phyloP scores from a whole-genome alignment of 306 rosid genomes.

The Castanopsis chinensis region DNA sequence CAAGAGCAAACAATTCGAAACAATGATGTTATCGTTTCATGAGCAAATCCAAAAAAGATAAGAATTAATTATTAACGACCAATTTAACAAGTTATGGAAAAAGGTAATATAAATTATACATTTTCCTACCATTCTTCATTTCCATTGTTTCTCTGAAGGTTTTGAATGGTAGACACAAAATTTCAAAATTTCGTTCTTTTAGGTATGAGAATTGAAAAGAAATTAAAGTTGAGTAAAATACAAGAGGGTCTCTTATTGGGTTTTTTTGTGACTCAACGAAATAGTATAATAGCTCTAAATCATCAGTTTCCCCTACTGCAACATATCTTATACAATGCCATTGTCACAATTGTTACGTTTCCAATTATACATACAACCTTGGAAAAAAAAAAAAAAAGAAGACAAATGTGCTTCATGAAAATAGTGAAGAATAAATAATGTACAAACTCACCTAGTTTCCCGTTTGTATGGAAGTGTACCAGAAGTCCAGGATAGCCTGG shows the following conservation, averaged over 20 bases:
- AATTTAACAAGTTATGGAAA: too few species aligned
- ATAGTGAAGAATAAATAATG: neutral
- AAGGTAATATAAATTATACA: too few species aligned
- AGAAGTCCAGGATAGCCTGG: constrained; percentile 25
- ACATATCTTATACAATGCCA: constrained; percentile 20
- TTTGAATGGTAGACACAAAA: neutral
- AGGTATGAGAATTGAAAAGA: neutral
- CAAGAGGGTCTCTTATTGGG: constrained; percentile 26
- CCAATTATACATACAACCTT: neutral
- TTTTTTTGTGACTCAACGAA: constrained; percentile 36
- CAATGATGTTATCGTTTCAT: too few species aligned
- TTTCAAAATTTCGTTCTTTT: neutral
- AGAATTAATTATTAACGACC: too few species aligned
- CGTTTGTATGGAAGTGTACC: constrained; percentile 34
- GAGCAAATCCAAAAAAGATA: too few species aligned
- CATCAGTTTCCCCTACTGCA: constrained; percentile 31
- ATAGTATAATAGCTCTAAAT: constrained; percentile 31
- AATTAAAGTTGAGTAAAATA: neutral
- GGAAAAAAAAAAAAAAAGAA: neutral
- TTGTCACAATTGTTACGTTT: neutral
- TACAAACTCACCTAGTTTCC: constrained; percentile 32
- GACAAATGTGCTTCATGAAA: neutral
- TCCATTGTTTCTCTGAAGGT: neutral
- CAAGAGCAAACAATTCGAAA: too few species aligned
- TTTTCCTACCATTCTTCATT: too few species aligned